Conservation (phyloP, 495 filamentous ascomycete genomes). For the Parmelia sp. region DNA sequence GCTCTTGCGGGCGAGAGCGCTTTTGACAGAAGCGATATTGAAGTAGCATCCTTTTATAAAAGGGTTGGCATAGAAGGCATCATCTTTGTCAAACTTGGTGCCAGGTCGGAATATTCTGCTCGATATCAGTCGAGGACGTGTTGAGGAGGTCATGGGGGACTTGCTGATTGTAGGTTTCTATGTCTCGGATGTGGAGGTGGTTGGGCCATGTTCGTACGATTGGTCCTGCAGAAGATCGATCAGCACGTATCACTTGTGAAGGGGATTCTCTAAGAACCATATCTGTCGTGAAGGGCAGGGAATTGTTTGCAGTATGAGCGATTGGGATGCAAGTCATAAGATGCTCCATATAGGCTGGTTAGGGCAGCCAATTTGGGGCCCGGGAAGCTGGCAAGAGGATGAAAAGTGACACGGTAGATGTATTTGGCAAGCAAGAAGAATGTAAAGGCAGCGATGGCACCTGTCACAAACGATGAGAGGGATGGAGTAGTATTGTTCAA, state of each 20-base stretch:
- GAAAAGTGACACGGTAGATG: slow-evolving; percentile 14
- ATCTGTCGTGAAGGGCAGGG: neutral
- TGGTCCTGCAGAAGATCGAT: neutral
- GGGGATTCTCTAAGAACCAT: neutral
- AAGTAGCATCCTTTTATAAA: neutral
- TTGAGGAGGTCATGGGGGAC: neutral
- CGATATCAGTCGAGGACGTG: neutral
- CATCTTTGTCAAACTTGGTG: neutral
- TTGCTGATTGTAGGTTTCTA: neutral
- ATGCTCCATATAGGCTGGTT: slow-evolving; percentile 22
- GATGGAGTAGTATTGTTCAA: neutral
- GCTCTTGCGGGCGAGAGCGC: neutral
- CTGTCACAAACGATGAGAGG: neutral
- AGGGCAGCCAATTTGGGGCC: slow-evolving; percentile 15
- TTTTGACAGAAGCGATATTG: neutral
- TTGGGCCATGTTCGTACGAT: neutral
- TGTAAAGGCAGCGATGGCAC: neutral
- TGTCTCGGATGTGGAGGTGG: neutral
- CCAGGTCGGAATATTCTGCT: neutral
- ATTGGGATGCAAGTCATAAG: neutral
- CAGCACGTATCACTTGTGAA: neutral
- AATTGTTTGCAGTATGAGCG: neutral
- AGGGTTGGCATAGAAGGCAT: neutral
- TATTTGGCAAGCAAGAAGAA: neutral
- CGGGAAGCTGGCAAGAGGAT: slow-evolving; percentile 22